Conservation (phyloP, 352 stramenopile genomes). For the Phytophthora hibernalis region DNA sequence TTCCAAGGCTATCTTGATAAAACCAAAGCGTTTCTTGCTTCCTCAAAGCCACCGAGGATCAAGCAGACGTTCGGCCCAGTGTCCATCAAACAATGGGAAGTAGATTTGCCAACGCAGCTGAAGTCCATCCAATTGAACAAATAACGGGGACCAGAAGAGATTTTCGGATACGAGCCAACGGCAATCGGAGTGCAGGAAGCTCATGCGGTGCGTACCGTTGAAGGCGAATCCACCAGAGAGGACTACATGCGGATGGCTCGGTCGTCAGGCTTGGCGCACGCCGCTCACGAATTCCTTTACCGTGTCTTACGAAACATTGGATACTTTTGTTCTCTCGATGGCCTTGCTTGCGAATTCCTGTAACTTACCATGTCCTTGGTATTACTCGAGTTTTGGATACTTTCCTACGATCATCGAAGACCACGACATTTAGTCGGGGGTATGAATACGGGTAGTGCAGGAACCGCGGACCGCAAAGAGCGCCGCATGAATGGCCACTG, state of each 20-base stretch:
- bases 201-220: slow-evolving; percentile 58
- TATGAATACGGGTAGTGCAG: slow-evolving; percentile 63
- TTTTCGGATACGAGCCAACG: slow-evolving; percentile 72
- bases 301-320: too few relatives aligned
- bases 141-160: slow-evolving; percentile 72
- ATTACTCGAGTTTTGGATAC: too few relatives aligned
- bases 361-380: too few relatives aligned
- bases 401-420: slow-evolving; percentile 67
- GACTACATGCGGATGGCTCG: slow-evolving; percentile 54
- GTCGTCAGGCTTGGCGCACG: slow-evolving; percentile 15
- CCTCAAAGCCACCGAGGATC: slow-evolving; percentile 94
- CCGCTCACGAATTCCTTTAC: too few relatives aligned
- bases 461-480: slow-evolving; percentile 44
- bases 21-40: slow-evolving; percentile 91
- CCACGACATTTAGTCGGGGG: slow-evolving; percentile 43
- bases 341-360: slow-evolving; percentile 36
- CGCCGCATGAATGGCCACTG: slow-evolving; percentile 55
- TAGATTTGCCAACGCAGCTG: slow-evolving; percentile 47
- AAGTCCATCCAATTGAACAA: slow-evolving; percentile 67
- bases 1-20: slow-evolving; percentile 93
- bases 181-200: slow-evolving; percentile 49
- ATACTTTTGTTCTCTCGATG: too few relatives aligned
- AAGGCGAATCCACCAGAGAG: slow-evolving; percentile 52
- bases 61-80: slow-evolving; percentile 69
- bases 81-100: slow-evolving; percentile 52